phyloP scores from a whole-genome alignment of 345 rosid species.

The Aquilaria sinensis region DNA sequence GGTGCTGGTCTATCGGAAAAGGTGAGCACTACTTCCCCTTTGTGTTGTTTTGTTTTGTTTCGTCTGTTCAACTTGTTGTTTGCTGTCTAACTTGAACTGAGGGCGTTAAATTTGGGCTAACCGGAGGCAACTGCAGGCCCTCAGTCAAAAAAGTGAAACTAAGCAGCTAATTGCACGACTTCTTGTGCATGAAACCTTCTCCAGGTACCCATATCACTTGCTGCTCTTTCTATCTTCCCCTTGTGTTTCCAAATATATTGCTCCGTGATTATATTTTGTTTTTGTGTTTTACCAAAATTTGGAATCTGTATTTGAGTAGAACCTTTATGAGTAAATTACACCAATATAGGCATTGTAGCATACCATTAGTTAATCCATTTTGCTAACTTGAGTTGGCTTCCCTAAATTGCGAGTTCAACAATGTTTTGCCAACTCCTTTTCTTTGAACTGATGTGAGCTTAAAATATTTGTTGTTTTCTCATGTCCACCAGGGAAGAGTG shows the following conservation, averaged over 20 bases:
- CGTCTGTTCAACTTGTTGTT: background rate
- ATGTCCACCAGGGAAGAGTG: slow-evolving; percentile 74
- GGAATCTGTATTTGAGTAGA: too few relatives aligned
- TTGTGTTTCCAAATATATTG: background rate
- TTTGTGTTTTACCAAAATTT: too few relatives aligned
- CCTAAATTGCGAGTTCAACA: background rate
- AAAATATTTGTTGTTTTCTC: slow-evolving; percentile 15
- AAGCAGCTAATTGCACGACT: slow-evolving; percentile 72
- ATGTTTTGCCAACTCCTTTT: background rate
- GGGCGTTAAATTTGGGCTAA: background rate
- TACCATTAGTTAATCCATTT: too few relatives aligned
- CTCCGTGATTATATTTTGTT: too few relatives aligned
- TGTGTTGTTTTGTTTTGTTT: background rate
- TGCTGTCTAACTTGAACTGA: too few relatives aligned
- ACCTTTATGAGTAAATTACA: too few relatives aligned
- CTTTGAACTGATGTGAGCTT: background rate
- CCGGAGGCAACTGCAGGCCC: slow-evolving; percentile 21
- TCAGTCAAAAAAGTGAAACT: slow-evolving; percentile 31
- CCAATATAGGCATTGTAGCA: too few relatives aligned
- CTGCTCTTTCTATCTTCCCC: background rate
- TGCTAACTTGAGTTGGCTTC: too few relatives aligned
- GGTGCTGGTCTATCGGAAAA: slow-evolving; percentile 25
- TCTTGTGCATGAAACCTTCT: slow-evolving; percentile 70
- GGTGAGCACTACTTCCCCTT: slow-evolving; percentile 20
- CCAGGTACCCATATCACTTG: slow-evolving; percentile 41